Conservation (phyloP, 768 basidiomycete species). For the Boletus edulis region DNA sequence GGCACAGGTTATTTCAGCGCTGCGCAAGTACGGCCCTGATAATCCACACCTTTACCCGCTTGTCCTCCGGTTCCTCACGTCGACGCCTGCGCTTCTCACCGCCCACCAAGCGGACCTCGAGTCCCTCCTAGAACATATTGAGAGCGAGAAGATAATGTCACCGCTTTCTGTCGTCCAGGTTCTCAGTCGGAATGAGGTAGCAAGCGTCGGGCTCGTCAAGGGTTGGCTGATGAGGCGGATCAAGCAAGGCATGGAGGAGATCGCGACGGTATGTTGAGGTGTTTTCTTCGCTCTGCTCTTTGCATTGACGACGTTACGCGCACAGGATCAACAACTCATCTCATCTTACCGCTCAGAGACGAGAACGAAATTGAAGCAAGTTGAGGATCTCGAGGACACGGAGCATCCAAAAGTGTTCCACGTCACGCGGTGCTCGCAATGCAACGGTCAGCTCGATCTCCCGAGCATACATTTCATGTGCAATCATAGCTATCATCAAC, state of each 20-base stretch:
- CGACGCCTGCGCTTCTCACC: conserved; percentile 67
- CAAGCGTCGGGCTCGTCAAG: conserved; percentile 89
- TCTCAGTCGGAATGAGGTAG: conserved; percentile 82
- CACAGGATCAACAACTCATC: conserved; percentile 81
- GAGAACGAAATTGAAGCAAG: conserved; percentile 71
- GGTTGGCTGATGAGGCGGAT: conserved; percentile 86
- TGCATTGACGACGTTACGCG: not conserved
- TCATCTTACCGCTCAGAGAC: conserved; percentile 90
- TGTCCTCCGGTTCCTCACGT: conserved; percentile 87
- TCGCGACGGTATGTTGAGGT: conserved; percentile 68
- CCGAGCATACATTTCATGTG: conserved; percentile 98
- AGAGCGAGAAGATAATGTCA: conserved; percentile 79
- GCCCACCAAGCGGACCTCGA: conserved; percentile 71
- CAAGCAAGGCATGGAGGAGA: conserved; percentile 66
- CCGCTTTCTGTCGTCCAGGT: conserved; percentile 90
- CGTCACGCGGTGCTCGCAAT: conserved; percentile 88
- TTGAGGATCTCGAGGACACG: conserved; percentile 76
- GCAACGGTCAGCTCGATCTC: conserved; percentile 86
- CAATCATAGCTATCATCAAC: conserved; percentile 93
- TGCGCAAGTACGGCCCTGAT: conserved; percentile 69
- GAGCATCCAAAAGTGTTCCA: conserved; percentile 87
- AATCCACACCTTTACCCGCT: conserved; percentile 82
- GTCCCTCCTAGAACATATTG: conserved; percentile 71
- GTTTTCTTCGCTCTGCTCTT: not conserved
- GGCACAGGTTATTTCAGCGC: conserved; percentile 61